Evolutionary conservation across 495 filamentous ascomycete genomes (phyloP).

Genomic region (Letharia lupina): DNA sequence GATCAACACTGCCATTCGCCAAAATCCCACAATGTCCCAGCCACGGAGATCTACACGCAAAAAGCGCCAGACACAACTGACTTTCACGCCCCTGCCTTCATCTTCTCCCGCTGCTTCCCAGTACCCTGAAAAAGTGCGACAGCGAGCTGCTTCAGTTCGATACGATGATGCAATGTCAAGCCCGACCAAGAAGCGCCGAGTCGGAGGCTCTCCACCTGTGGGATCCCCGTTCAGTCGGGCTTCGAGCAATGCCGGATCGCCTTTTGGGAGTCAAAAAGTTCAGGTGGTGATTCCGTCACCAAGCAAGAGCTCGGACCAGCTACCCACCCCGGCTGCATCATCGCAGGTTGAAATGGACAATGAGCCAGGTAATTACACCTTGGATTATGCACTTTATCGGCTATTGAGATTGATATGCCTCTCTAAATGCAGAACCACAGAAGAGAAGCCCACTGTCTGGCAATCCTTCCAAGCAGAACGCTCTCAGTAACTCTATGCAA

Average conservation of each 20-base stretch:
- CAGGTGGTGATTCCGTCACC: constrained; percentile 14
- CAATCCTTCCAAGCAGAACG: not conserved
- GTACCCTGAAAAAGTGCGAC: constrained; percentile 20
- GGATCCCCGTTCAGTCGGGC: constrained; percentile 3
- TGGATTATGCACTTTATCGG: not conserved
- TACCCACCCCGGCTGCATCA: constrained; percentile 22
- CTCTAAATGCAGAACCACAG: not conserved
- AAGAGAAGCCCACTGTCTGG: not conserved
- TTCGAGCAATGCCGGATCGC: constrained; percentile 7
- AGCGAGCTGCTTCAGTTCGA: constrained; percentile 34
- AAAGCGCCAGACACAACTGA: constrained; percentile 41
- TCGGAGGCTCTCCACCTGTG: not conserved
- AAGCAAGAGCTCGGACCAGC: not conserved
- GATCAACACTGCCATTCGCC: not conserved
- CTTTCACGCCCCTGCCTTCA: constrained; percentile 34
- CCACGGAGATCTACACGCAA: constrained; percentile 15
- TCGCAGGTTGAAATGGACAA: constrained; percentile 14
- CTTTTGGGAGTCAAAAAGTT: not conserved
- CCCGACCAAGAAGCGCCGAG: constrained; percentile 22
- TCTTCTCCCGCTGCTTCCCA: constrained; percentile 18
- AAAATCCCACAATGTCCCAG: not conserved
- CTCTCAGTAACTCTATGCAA: not conserved
- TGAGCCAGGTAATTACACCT: not conserved
- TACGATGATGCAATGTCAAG: constrained; percentile 33
- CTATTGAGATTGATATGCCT: not conserved